These are phyloP conservation scores for Yamadazyma jaroonii DNA, from an alignment of 1,139 yeast genomes.

Conservation along the genomic window DNA sequence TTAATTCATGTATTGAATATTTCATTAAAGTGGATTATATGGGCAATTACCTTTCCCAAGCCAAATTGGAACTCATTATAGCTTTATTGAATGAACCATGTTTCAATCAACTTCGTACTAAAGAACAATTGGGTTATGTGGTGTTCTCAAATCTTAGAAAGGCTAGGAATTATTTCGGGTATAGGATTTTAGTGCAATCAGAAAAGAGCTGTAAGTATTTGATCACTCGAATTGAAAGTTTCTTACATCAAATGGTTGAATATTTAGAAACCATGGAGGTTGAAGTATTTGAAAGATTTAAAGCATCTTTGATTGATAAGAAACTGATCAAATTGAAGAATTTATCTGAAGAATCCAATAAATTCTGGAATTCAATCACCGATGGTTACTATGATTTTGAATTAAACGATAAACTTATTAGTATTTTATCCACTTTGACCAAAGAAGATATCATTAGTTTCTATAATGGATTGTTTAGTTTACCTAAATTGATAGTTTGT, in stretches of 20 bases:
- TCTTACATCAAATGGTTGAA: slow-evolving; percentile 40
- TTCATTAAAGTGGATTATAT: slow-evolving; percentile 65
- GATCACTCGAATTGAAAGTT: slow-evolving; percentile 72
- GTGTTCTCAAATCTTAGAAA: slow-evolving; percentile 75
- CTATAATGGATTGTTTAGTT: slow-evolving; percentile 38
- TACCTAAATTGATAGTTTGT: slow-evolving; percentile 58
- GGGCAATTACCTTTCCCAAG: slow-evolving; percentile 26
- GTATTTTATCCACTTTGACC: slow-evolving; percentile 49
- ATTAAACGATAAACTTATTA: slow-evolving; percentile 55
- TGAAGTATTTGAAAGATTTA: slow-evolving; percentile 66
- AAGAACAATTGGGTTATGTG: slow-evolving; percentile 83
- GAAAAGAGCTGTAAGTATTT: slow-evolving; percentile 75
- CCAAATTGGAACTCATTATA: slow-evolving; percentile 63
- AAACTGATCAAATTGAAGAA: slow-evolving; percentile 74
- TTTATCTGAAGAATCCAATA: slow-evolving; percentile 67
- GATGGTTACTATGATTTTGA: slow-evolving; percentile 79
- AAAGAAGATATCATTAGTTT: slow-evolving; percentile 57
- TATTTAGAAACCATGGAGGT: slow-evolving; percentile 44
- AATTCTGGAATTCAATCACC: slow-evolving; percentile 66
- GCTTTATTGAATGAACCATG: slow-evolving; percentile 83
- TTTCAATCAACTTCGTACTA: slow-evolving; percentile 84
- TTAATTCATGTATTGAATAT: slow-evolving; percentile 83
- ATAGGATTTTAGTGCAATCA: slow-evolving; percentile 80
- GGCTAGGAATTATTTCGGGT: slow-evolving; percentile 73
- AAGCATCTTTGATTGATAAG: slow-evolving; percentile 62